Conservation (phyloP, 768 basidiomycete species). For the Cantharellus anzutake region DNA sequence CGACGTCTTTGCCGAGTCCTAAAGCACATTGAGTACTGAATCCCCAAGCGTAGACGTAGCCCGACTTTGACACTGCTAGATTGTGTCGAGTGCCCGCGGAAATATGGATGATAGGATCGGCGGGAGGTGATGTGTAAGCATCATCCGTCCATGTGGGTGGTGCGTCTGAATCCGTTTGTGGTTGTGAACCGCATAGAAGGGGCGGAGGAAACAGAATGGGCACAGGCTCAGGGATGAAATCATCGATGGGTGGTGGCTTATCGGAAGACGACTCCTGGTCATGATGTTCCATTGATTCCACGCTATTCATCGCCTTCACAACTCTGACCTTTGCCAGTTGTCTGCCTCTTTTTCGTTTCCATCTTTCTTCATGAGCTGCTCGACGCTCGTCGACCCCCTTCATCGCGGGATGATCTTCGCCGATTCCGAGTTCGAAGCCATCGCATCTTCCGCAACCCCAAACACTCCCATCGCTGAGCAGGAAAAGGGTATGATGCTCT, state of each 20-base stretch:
- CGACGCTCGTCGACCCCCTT: neutral
- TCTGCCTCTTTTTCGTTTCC: neutral
- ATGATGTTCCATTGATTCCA: neutral
- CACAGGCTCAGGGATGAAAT: slow-evolving; percentile 5
- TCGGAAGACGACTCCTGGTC: neutral
- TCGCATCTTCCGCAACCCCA: slow-evolving; percentile 77
- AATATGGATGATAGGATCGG: slow-evolving; percentile 18
- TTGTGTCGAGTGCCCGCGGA: slow-evolving; percentile 23
- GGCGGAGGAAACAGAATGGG: slow-evolving; percentile 23
- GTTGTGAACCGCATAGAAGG: slow-evolving; percentile 10
- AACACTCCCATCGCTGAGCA: slow-evolving; percentile 65
- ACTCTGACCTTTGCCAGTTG: neutral
- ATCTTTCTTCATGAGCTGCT: neutral
- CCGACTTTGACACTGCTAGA: slow-evolving; percentile 20
- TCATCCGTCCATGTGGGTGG: slow-evolving; percentile 3
- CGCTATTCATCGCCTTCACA: neutral
- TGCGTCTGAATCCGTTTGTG: slow-evolving; percentile 8
- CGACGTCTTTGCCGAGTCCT: slow-evolving; percentile 19
- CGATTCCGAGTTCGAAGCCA: slow-evolving; percentile 58
- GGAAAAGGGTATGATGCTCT: slow-evolving; percentile 80
- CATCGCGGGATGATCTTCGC: slow-evolving; percentile 21
- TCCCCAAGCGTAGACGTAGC: slow-evolving; percentile 25
- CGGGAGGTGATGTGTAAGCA: neutral
- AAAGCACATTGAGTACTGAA: slow-evolving; percentile 19
- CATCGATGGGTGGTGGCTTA: neutral